These are phyloP conservation scores for Diversispora eburnea DNA, from an alignment of 192 early-diverging fungal genomes.

Conservation along the genomic window DNA sequence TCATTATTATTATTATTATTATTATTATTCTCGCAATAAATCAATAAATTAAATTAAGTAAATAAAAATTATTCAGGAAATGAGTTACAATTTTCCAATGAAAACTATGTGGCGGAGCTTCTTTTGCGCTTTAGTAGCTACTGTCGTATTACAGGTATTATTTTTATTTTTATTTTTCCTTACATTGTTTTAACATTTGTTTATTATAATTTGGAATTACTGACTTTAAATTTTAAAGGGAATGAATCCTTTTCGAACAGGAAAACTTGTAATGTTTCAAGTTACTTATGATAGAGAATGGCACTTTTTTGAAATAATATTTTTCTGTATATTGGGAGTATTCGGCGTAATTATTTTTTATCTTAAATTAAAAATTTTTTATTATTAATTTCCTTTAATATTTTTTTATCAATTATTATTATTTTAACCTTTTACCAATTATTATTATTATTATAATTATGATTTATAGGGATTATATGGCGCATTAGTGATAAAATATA, in stretches of 20 bases:
- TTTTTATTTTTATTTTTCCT: background rate
- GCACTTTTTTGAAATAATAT: slow-evolving; percentile 89
- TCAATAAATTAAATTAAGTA: background rate
- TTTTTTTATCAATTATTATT: slow-evolving; percentile 2
- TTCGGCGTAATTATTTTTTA: slow-evolving; percentile 61
- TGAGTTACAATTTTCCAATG: slow-evolving; percentile 91
- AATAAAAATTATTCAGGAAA: slow-evolving; percentile 73
- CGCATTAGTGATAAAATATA: slow-evolving; percentile 70
- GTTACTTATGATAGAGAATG: slow-evolving; percentile 88
- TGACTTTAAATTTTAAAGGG: slow-evolving; percentile 35
- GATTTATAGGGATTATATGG: slow-evolving; percentile 73
- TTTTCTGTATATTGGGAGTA: slow-evolving; percentile 73
- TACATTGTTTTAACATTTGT: background rate
- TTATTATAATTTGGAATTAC: slow-evolving; percentile 17
- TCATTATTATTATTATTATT: background rate
- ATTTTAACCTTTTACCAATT: background rate
- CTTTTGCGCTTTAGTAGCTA: slow-evolving; percentile 95
- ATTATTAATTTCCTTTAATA: background rate
- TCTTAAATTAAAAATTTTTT: background rate
- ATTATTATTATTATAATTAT: background rate
- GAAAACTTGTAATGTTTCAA: slow-evolving; percentile 96
- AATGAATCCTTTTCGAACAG: slow-evolving; percentile 93
- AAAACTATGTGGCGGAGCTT: slow-evolving; percentile 97
- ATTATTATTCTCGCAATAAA: background rate
- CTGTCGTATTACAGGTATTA: slow-evolving; percentile 75